A percentile compares a stretch with the other conserved stretches of the same genome.
phyloP scores from a whole-genome alignment of 1,284 basidiomycete species.

The Waitea zeae region DNA sequence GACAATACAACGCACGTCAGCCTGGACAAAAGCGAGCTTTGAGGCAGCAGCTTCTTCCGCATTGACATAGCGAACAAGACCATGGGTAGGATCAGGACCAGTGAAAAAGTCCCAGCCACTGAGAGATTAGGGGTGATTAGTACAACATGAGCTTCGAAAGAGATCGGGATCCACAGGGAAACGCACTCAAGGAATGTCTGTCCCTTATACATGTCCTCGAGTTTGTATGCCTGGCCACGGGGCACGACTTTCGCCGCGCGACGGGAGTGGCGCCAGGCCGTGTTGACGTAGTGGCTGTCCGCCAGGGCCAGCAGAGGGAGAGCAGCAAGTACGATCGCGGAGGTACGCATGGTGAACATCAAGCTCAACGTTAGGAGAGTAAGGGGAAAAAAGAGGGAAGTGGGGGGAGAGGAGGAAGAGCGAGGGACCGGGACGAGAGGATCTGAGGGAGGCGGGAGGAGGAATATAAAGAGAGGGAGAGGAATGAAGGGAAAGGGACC shows the following conservation, averaged over 20 bases:
- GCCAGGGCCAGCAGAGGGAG: conserved; percentile 11
- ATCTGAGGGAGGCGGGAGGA: too few species aligned
- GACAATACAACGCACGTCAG: too few species aligned
- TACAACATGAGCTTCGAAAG: neutral
- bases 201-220: conserved; percentile 21
- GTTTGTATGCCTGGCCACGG: conserved; percentile 12
- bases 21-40: conserved; percentile 40
- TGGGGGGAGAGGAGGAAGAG: too few species aligned
- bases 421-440: too few species aligned
- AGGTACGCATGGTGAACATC: too few species aligned
- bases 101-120: conserved; percentile 50
- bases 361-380: too few species aligned
- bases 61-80: conserved; percentile 37
- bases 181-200: conserved; percentile 18
- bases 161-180: neutral
- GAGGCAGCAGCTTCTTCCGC: conserved; percentile 24
- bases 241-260: conserved; percentile 5
- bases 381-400: too few species aligned
- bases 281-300: conserved; percentile 4
- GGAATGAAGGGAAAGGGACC: too few species aligned
- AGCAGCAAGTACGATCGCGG: conserved; percentile 5
- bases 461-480: too few species aligned
- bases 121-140: neutral
- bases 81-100: conserved; percentile 46
- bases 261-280: conserved; percentile 8